Percentiles rank a stretch among this genome's conserved stretches.
phyloP scores from a whole-genome alignment of 768 basidiomycete genomes.

The Sistotremastrum niveocremeum region DNA sequence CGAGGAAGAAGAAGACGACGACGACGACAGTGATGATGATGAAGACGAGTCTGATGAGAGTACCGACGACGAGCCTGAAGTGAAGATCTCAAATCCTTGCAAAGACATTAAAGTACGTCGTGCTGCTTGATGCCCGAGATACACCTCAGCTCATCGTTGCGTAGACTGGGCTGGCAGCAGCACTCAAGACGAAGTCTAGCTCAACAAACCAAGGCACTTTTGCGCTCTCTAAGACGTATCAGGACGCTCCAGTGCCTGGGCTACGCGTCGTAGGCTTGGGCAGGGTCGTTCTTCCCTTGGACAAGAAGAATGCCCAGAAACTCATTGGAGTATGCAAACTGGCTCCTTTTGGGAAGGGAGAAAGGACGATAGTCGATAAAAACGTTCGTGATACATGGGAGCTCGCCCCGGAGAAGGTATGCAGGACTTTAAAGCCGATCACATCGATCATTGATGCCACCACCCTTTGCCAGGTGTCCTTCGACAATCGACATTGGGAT shows the following conservation, averaged over 20 bases:
- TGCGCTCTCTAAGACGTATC: conserved; percentile 15
- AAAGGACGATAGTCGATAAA: conserved; percentile 28
- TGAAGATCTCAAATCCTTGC: no score
- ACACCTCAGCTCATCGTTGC: no score
- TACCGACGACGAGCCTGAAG: no score
- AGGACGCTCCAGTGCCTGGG: conserved; percentile 27
- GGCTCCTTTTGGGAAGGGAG: conserved; percentile 34
- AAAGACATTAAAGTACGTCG: no score
- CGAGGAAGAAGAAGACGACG: no score
- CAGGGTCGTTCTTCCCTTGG: conserved; percentile 28
- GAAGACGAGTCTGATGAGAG: no score
- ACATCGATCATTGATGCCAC: neutral
- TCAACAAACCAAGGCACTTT: conserved; percentile 14
- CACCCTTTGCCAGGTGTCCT: conserved; percentile 16
- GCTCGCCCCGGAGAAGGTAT: conserved; percentile 24
- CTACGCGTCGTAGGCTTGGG: conserved; percentile 28
- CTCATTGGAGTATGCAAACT: conserved; percentile 23
- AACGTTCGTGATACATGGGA: conserved; percentile 38
- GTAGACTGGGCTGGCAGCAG: no score
- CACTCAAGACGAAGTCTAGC: no score
- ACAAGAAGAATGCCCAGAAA: conserved; percentile 22
- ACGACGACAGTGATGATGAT: no score
- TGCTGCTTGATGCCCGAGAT: no score
- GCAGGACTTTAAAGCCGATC: neutral
- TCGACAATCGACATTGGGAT: conserved; percentile 29